These are phyloP conservation scores for Cutaneotrichosporon mucoides DNA, from an alignment of 1,284 basidiomycete species.

Conservation along the genomic window DNA sequence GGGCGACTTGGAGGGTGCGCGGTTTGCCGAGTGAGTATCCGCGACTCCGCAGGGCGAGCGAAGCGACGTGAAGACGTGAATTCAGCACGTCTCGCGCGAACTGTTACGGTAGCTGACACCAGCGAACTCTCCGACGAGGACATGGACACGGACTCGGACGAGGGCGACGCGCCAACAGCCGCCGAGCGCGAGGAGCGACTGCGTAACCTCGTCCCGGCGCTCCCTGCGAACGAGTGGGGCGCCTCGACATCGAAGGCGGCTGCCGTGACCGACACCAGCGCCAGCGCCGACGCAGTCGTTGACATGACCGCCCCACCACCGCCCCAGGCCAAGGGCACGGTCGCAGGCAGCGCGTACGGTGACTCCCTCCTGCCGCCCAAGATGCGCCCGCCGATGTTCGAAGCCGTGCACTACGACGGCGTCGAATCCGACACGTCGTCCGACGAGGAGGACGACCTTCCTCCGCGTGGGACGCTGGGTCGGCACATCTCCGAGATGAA, in stretches of 20 bases:
- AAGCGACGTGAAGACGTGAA: no score
- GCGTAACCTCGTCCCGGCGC: constrained; percentile 46
- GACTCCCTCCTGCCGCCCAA: constrained; percentile 42
- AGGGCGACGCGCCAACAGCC: constrained; percentile 37
- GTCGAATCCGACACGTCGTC: constrained; percentile 63
- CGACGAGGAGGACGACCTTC: constrained; percentile 55
- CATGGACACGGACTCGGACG: constrained; percentile 29
- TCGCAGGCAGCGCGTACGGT: constrained; percentile 10
- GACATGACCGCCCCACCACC: background rate
- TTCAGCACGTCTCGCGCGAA: no score
- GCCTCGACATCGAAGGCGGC: no score
- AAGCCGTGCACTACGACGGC: constrained; percentile 77
- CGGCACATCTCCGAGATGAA: constrained; percentile 37
- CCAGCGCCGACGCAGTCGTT: background rate
- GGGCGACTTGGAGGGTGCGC: constrained; percentile 78
- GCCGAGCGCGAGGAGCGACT: constrained; percentile 39
- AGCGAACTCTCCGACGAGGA: constrained; percentile 52
- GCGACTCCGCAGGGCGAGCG: no score
- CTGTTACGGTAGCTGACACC: no score
- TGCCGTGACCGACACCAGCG: background rate
- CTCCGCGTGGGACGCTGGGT: constrained; percentile 35
- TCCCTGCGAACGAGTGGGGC: constrained; percentile 51
- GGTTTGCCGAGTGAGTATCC: constrained; percentile 73
- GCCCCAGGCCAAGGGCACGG: background rate
- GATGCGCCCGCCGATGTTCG: constrained; percentile 68